These are phyloP conservation scores for Lathyrus sativus DNA, from an alignment of 306 rosid species.

Conservation along the genomic window DNA sequence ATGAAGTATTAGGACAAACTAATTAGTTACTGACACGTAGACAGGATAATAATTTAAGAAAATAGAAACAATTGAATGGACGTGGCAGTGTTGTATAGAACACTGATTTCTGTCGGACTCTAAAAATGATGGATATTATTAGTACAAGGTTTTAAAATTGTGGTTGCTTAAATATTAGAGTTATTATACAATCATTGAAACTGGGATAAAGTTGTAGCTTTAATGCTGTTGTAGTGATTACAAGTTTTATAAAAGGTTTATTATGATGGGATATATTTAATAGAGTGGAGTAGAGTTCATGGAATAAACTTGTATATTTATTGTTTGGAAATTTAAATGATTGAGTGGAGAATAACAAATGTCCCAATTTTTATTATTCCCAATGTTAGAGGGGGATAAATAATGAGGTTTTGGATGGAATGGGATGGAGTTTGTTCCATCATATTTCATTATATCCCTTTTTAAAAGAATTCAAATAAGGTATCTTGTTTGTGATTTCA, in stretches of 20 bases:
- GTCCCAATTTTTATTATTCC: not conserved
- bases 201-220: not conserved
- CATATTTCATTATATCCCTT: not conserved
- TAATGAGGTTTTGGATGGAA: not conserved
- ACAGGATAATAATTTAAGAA: not conserved
- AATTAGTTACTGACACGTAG: not conserved
- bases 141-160: slow-evolving; percentile 2
- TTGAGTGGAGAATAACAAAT: not conserved
- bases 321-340: slow-evolving; percentile 1
- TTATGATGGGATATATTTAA: not conserved
- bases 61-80: not conserved
- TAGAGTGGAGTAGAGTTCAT: not conserved
- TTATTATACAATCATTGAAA: slow-evolving; percentile 15
- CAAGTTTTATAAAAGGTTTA: not conserved
- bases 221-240: not conserved
- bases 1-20: not conserved
- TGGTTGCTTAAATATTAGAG: not conserved
- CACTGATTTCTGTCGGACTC: not conserved
- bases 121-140: not conserved
- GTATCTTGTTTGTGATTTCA: not conserved
- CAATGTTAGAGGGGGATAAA: not conserved
- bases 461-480: not conserved
- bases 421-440: not conserved
- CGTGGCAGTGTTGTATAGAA: not conserved
- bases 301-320: not conserved